Percentiles rank a stretch among this genome's conserved stretches.
These are phyloP conservation scores for Eutreptiella sp. DNA, from an alignment of 208 protist genomes.

Conservation along the genomic window DNA sequence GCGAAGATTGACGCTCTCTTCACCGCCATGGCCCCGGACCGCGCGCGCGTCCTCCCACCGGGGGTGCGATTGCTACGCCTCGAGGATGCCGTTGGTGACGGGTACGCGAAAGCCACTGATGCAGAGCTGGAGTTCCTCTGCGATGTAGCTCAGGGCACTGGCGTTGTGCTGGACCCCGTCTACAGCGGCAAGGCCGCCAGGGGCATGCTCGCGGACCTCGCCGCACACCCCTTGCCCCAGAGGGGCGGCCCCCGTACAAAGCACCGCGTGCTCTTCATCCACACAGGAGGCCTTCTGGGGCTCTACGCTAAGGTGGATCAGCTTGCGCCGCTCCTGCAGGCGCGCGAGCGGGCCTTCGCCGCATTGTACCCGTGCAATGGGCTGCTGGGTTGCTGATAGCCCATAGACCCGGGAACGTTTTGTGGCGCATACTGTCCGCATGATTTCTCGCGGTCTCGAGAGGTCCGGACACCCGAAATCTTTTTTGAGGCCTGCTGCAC, in stretches of 20 bases:
- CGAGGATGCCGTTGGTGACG: constrained; percentile 19
- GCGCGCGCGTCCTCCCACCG: no score
- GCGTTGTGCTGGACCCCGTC: constrained; percentile 32
- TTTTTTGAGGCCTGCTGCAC: no score
- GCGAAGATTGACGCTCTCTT: constrained; percentile 14
- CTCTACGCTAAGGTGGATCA: constrained; percentile 13
- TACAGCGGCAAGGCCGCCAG: constrained; percentile 32
- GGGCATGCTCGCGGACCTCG: not conserved
- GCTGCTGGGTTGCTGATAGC: no score
- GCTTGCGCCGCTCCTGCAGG: constrained; percentile 9
- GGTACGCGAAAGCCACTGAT: constrained; percentile 17
- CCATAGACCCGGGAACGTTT: no score
- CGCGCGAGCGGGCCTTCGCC: no score
- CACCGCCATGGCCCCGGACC: not conserved
- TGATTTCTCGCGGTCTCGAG: no score
- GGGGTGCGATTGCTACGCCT: not conserved
- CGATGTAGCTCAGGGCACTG: not conserved
- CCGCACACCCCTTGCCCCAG: not conserved
- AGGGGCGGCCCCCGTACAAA: not conserved
- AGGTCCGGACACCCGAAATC: no score
- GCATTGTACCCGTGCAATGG: no score
- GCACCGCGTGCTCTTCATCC: constrained; percentile 13
- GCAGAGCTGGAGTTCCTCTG: constrained; percentile 26
- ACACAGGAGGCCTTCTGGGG: constrained; percentile 20
- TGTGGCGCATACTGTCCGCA: no score